Conservation (phyloP, 2,329 filamentous ascomycete genomes). For the Nakataea oryzae region DNA sequence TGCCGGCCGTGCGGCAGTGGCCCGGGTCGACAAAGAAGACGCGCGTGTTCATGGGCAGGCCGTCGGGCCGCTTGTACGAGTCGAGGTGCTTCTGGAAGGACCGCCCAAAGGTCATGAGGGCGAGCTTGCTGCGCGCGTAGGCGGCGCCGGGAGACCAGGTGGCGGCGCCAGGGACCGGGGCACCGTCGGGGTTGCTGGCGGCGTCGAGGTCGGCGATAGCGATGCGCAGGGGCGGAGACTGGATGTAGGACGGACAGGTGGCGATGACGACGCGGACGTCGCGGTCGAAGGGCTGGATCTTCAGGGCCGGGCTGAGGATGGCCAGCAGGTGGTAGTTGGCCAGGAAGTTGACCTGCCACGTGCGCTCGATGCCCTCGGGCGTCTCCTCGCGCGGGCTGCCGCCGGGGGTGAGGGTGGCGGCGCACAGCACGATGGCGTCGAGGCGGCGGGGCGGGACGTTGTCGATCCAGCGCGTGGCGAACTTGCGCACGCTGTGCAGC, state of each 20-base stretch:
- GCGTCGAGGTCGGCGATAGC: slow-evolving; percentile 20
- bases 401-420: slow-evolving; percentile 62
- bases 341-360: slow-evolving; percentile 92
- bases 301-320: slow-evolving; percentile 81
- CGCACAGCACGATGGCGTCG: slow-evolving; percentile 86
- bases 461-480: slow-evolving; percentile 97
- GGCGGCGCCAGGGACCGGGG: slow-evolving; percentile 18
- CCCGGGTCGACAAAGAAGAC: slow-evolving; percentile 86
- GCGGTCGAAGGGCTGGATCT: slow-evolving; percentile 84
- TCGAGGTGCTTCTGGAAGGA: slow-evolving; percentile 91
- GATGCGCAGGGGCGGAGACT: slow-evolving; percentile 55
- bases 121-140: slow-evolving; percentile 61
- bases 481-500: slow-evolving; percentile 81
- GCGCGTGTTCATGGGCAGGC: slow-evolving; percentile 68
- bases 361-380: slow-evolving; percentile 71
- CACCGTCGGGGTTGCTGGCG: neutral
- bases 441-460: slow-evolving; percentile 81
- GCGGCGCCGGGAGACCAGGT: slow-evolving; percentile 45
- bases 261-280: slow-evolving; percentile 83
- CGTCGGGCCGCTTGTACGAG: slow-evolving; percentile 73
- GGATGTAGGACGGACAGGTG: slow-evolving; percentile 83
- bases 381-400: slow-evolving; percentile 52
- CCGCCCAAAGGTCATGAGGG: slow-evolving; percentile 78
- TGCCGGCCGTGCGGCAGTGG: slow-evolving; percentile 74
- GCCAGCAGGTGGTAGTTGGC: slow-evolving; percentile 91